Percentiles rank a stretch among this genome's conserved stretches.
These are phyloP conservation scores for Mentha longifolia DNA, from an alignment of 257 asterid species.

Conservation along the genomic window DNA sequence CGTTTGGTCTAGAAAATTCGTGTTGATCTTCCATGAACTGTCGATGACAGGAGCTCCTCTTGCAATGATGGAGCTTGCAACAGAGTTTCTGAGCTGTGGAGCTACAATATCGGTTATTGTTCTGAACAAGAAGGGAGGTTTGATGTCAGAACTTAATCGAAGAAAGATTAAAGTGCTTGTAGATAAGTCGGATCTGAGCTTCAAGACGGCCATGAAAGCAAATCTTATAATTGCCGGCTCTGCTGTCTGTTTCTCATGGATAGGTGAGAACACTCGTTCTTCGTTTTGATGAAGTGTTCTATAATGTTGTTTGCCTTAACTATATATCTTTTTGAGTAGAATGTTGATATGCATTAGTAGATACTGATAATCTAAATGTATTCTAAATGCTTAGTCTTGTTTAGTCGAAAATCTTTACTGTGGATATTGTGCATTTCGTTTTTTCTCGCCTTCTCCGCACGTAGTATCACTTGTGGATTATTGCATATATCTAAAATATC, in stretches of 20 bases:
- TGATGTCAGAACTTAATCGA: conserved; percentile 83
- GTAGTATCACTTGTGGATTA: neutral
- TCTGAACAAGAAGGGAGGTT: conserved; percentile 83
- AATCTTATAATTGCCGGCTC: conserved; percentile 97
- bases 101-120: conserved; percentile 83
- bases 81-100: conserved; percentile 97
- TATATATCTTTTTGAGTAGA: no score
- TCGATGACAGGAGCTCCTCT: conserved; percentile 99
- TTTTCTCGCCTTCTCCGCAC: no score
- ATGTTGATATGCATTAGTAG: neutral
- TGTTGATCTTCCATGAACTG: conserved; percentile 88
- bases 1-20: conserved; percentile 98
- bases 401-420: no score
- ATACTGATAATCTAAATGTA: no score
- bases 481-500: conserved; percentile 28
- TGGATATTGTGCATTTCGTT: neutral
- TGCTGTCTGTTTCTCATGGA: conserved; percentile 94
- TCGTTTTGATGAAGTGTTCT: conserved; percentile 18
- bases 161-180: conserved; percentile 91
- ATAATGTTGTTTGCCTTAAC: conserved; percentile 12
- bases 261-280: conserved; percentile 60
- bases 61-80: conserved; percentile 97
- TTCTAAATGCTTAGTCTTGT: no score
- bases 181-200: conserved; percentile 77
- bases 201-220: conserved; percentile 92